Base-by-base conservation (phyloP, 2,329 filamentous ascomycete genomes). In the Hypoxylon sp. region DNA sequence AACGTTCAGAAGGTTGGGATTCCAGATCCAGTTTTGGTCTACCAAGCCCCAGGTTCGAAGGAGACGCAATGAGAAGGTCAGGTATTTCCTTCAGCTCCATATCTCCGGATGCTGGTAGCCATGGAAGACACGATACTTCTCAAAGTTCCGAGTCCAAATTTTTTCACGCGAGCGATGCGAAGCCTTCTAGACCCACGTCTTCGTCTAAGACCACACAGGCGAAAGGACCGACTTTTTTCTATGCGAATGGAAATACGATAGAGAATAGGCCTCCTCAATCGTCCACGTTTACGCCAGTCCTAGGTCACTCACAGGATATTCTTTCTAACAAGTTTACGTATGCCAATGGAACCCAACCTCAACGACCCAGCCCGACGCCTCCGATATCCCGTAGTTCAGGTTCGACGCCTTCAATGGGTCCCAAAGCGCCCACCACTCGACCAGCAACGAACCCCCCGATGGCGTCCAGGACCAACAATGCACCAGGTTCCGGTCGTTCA, bases 161-260 rank as follows among this genome's bases (percentile, higher is more conserved):
- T 79, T 97, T 99, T 70, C 92, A 95, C 69, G 94, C 92, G 19
- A 90, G 86, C 68, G 90, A 96, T 62, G 88, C 81, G 27, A 86
- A 82, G 62, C 71, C 76, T 15, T 59, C 65, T 19, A 72, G 73
- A 21, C 74, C 73, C 7, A 36, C 46, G 15, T 51, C 42, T 13
- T 42, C 57, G 46, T 58, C 45, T 9, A 68, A 67, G 23, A 66
- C 63, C 17, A 37, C 53, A 34, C 48, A 64, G 36, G 71, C 78
- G 13, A 76, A 78, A 23, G 53, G 66, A 7, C 62, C 78, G 7
- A 76, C 75, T n/a, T 83, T 84, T 59, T 78, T 83, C 63, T 82
- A 84, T 52, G 80, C 81, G 52, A 84, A 80, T 61, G 77, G 78
- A 32, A 71, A 70, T 25, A 68, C 70, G 7, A 57, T 77, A 41